Conservation (phyloP, 2,329 filamentous ascomycete species). For the Pleurostoma richardsiae region DNA sequence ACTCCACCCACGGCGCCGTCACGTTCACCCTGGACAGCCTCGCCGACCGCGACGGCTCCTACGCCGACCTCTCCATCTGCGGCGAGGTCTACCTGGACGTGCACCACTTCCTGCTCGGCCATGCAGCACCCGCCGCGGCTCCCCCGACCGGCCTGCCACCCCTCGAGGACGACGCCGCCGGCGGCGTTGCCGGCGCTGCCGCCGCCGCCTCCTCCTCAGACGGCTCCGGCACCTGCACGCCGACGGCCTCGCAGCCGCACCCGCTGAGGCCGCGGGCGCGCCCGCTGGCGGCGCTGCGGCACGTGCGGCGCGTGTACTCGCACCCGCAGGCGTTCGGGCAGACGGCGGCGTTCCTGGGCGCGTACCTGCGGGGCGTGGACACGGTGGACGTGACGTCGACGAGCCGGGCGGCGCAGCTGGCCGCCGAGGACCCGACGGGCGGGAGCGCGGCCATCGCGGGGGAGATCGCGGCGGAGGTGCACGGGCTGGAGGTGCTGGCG, state of each 20-base stretch:
- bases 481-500: conserved; percentile 65
- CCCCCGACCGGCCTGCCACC: conserved; percentile 8
- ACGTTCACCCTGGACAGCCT: conserved; percentile 86
- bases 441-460: conserved; percentile 74
- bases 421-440: conserved; percentile 52
- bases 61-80: conserved; percentile 68
- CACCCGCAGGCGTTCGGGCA: conserved; percentile 96
- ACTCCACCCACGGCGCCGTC: conserved; percentile 91
- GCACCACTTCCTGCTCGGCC: conserved; percentile 78
- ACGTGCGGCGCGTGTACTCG: conserved; percentile 76
- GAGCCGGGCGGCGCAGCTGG: conserved; percentile 76
- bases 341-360: conserved; percentile 69
- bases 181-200: not conserved
- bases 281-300: conserved; percentile 46
- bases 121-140: conserved; percentile 10
- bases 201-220: conserved; percentile 5
- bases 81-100: conserved; percentile 84
- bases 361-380: conserved; percentile 68
- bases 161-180: conserved; percentile 17
- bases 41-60: conserved; percentile 63
- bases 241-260: conserved; percentile 39
- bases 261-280: conserved; percentile 38
- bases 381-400: conserved; percentile 81
- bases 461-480: conserved; percentile 63
- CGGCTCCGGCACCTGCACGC: conserved; percentile 41